phyloP scores from a whole-genome alignment of 2,329 filamentous ascomycete species.

The Phyllosticta capitalensis region DNA sequence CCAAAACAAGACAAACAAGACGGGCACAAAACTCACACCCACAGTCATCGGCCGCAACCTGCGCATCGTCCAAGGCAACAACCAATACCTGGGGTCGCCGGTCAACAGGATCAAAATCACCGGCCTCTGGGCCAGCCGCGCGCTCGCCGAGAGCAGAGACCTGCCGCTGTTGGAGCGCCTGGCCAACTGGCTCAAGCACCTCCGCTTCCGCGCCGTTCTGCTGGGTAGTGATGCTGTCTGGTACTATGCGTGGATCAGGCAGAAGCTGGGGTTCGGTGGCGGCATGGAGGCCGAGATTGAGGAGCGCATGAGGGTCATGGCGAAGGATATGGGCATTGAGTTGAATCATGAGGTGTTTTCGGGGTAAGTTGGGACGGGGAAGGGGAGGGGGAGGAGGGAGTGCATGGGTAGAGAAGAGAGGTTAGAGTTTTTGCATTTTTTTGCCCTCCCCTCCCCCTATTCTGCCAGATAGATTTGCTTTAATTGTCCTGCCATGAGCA shows the following conservation, averaged over 20 bases:
- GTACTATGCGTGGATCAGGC: conserved; percentile 67
- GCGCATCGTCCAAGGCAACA: conserved; percentile 87
- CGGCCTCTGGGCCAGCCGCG: conserved; percentile 77
- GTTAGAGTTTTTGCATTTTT: too few species aligned
- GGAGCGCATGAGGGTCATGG: conserved; percentile 74
- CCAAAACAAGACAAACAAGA: too few species aligned
- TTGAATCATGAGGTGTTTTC: conserved; percentile 83
- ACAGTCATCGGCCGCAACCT: conserved; percentile 79
- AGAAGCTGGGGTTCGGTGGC: conserved; percentile 64
- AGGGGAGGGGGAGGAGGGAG: too few species aligned
- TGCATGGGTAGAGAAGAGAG: too few species aligned
- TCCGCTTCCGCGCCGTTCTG: conserved; percentile 73
- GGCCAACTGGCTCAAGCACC: conserved; percentile 62
- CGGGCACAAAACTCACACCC: too few species aligned
- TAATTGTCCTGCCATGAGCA: too few species aligned
- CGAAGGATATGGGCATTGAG: conserved; percentile 85
- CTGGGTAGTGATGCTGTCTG: conserved; percentile 71
- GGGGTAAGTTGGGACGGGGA: conserved; percentile 55
- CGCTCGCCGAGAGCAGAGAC: conserved; percentile 65
- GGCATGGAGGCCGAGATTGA: conserved; percentile 96
- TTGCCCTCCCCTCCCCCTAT: too few species aligned
- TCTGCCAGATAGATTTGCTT: too few species aligned
- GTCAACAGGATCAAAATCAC: conserved; percentile 93
- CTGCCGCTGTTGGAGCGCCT: conserved; percentile 54
- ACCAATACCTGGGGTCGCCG: conserved; percentile 79